phyloP scores from a whole-genome alignment of 1,284 basidiomycete species.

The Chondrostereum purpureum region DNA sequence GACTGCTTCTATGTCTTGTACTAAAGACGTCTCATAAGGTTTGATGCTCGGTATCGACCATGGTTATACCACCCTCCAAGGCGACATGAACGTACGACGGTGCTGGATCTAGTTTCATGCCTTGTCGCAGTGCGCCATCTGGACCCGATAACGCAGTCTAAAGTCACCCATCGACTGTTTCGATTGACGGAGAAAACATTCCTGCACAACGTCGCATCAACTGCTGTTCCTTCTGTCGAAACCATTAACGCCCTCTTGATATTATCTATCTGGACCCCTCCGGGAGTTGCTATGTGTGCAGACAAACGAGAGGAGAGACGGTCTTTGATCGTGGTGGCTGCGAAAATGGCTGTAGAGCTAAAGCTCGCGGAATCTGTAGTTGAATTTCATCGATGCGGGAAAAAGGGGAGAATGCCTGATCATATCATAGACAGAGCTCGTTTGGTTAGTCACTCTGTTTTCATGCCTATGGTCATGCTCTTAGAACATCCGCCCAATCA shows the following conservation, averaged over 20 bases:
- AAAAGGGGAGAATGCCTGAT: not conserved
- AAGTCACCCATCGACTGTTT: not conserved
- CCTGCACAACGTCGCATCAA: not conserved
- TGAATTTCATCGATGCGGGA: not conserved
- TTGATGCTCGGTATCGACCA: not conserved
- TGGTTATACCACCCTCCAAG: not conserved
- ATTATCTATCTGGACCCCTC: not conserved
- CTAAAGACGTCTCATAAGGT: not conserved
- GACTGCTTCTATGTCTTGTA: not conserved
- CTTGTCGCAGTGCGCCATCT: not conserved
- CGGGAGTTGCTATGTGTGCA: not conserved
- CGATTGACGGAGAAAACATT: not conserved
- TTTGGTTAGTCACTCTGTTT: not conserved
- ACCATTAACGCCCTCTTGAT: conserved; percentile 1
- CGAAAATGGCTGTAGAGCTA: conserved; percentile 1
- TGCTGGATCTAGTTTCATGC: conserved; percentile 3
- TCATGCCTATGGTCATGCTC: not conserved
- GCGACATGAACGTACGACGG: not conserved
- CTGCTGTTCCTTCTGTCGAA: not conserved
- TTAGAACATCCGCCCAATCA: too few relatives aligned
- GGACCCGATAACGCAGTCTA: not conserved
- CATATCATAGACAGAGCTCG: not conserved
- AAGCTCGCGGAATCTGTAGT: not conserved
- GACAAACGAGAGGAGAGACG: not conserved
- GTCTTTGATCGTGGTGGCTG: not conserved